Evolutionary conservation across 2,329 filamentous ascomycete genomes (phyloP), one percentile per base, ranked within the genome.

Genomic region (Graphilbum sp.): DNA sequence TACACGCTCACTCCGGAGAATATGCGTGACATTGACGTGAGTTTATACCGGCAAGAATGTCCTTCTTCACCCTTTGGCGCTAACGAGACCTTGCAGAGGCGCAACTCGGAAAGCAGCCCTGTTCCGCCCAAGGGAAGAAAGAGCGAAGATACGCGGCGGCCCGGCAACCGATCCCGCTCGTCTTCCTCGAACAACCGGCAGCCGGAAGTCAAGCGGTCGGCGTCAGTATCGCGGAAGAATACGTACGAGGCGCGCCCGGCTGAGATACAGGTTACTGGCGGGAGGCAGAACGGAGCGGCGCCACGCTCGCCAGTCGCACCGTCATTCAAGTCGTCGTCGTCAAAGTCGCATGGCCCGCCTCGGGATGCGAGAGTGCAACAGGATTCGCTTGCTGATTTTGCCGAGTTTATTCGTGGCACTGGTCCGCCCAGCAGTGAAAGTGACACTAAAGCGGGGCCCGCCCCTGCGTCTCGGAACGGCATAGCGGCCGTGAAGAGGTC

Each of bases 341-440:
- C 53, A 7, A 58, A 53, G 34, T 43, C 52, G n/a, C 57, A 56
- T 17, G 50, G 54, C 10, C 55, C 57, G 48, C 74, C 85, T 19
- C 72, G 86, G 45, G 86, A 94, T 46, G 76, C 85, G 2, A 71
- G 79, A 43, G 64, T 81, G 9, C 67, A 74, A 10, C 64, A 67
- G 5, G 80, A 87, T 44, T 84, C 84, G 0, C 72, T 79, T 9
- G 67, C 75, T 34, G 87, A 94, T 49, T 84, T 95, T 59, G 82
- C 85, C 18, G 80, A 92, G 42, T 95, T 94, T 53, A 84, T 93
- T 50, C 79, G 84, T 42, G 82, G 80, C 1, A 93, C 85, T 23
- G 85, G 84, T 2, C 81, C 88, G 15, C 52, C 66, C n/a, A 61
- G 60, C n/a, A 61, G 59, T 29, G 35, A 40, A 32, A 21, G 45